Evolutionary conservation across 2,329 filamentous ascomycete genomes (phyloP).

Genomic region (Verticillium nubilum): DNA sequence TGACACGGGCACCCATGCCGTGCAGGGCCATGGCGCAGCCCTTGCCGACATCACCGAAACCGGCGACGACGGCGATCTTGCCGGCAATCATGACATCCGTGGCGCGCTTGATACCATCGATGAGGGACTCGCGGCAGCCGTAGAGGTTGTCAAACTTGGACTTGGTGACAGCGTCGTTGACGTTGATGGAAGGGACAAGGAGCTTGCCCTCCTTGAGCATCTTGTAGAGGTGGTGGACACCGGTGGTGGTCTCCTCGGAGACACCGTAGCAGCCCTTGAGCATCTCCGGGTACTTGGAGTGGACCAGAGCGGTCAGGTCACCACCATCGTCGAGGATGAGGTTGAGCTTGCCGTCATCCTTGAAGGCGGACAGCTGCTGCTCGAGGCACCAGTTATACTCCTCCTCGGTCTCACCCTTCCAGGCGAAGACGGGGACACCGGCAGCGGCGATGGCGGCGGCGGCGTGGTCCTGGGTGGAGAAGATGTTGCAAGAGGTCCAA

Average conservation of each 20-base stretch:
- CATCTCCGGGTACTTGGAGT: conserved; percentile 98
- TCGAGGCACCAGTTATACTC: conserved; percentile 99
- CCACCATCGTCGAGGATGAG: conserved; percentile 98
- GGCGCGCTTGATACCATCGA: conserved; percentile 99
- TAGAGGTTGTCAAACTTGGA: conserved; percentile 99
- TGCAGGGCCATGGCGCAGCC: conserved; percentile 93
- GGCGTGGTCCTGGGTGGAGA: conserved; percentile 98
- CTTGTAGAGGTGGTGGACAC: conserved; percentile 98
- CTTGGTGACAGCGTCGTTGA: conserved; percentile 99
- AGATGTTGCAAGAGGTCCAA: conserved; percentile 99
- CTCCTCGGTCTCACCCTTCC: conserved; percentile 94
- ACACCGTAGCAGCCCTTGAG: conserved; percentile 98
- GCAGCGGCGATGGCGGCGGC: conserved; percentile 93
- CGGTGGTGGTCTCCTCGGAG: conserved; percentile 98
- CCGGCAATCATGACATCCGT: conserved; percentile 99
- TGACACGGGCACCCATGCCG: conserved; percentile 94
- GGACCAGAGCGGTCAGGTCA: conserved; percentile 92
- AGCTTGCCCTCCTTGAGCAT: conserved; percentile 92
- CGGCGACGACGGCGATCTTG: conserved; percentile 96
- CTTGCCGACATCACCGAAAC: conserved; percentile 99
- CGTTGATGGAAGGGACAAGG: conserved; percentile 93
- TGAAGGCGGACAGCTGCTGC: conserved; percentile 96
- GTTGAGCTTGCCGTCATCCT: conserved; percentile 94
- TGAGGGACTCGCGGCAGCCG: conserved; percentile 96
- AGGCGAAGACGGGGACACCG: conserved; percentile 79